Evolutionary conservation across 257 asterid genomes (phyloP), one percentile per base, ranked within the genome.

Genomic region (Primulina tabacum): DNA sequence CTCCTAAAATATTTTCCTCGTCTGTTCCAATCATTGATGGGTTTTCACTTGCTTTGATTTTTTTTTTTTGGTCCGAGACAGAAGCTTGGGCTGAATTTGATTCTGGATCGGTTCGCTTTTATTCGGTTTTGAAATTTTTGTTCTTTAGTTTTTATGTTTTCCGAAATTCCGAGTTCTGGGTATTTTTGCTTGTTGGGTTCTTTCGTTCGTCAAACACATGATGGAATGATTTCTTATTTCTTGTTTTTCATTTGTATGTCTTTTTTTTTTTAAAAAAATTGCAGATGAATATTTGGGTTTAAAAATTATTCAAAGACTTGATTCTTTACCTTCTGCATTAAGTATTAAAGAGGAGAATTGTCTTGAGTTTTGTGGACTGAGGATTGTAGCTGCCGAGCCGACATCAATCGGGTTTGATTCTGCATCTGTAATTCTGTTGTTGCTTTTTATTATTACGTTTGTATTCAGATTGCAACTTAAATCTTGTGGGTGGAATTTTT

Each of bases 201-300:
- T 68, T 21, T 57, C 29, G 33, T 50, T 66, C 8, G 4, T 30
- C 14, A 64, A 75, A 56, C 21, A 33, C 65, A 21, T 10, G 40
- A 62, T 55, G 35, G 59, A 20, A 35, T 38, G 50, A 60, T 66
- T 20, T 56, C 62, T n/a, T 14, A 0, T 10, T n/a, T 58, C 5
- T 6, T 40, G 9, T 62, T 29, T 21, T 58, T 34, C 24, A 62
- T 75, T 73, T 81, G 71, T 61, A 67, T 75, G 76, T 8, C 12
- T n/a, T n/a, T 43, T 43, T 43, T 12, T 3, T 12, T 3, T 5
- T 5, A 32, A 32, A 32, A 32, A 3, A 3, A 6, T 38, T 68
- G 68, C 82, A 81, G 88, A 63, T 69, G 59, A 65, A 18, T 73
- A 38, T 53, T 76, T 20, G 71, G 73, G 71, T 8, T 43, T 64